Evolutionary conservation across 306 rosid species (phyloP).

Genomic region (Heteromeles arbutifolia): DNA sequence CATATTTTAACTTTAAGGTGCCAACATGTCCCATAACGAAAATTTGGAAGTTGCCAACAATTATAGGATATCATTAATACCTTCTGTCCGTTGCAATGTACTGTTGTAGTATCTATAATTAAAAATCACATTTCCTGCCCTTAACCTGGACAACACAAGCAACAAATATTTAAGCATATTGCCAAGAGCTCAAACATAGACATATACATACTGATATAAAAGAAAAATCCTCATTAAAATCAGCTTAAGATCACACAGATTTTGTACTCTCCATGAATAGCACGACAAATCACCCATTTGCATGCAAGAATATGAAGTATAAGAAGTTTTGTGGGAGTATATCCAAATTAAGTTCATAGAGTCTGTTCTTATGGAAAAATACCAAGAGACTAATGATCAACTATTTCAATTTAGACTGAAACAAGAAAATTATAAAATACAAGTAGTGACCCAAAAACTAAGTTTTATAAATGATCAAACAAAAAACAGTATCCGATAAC

Average conservation of each 20-base stretch:
- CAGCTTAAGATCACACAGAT: neutral
- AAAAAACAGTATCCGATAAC: neutral
- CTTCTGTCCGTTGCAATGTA: slow-evolving; percentile 63
- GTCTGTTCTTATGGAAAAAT: neutral
- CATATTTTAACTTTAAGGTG: neutral
- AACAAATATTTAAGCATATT: slow-evolving; percentile 17
- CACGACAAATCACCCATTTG: neutral
- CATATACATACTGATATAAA: neutral
- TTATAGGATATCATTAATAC: slow-evolving; percentile 28
- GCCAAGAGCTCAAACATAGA: neutral
- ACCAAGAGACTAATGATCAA: neutral
- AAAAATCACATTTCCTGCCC: slow-evolving; percentile 65
- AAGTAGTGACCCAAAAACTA: neutral
- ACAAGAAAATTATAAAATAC: neutral
- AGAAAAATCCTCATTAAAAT: neutral
- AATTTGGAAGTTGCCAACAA: neutral
- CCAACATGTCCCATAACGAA: neutral
- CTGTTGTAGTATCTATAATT: slow-evolving; percentile 73
- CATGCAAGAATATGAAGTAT: neutral
- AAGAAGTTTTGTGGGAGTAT: neutral
- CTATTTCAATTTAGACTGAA: neutral
- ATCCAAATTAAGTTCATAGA: neutral
- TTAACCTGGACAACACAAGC: slow-evolving; percentile 56
- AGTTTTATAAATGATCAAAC: neutral
- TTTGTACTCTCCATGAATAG: neutral